Percentiles rank a stretch among this genome's conserved stretches.
phyloP scores from a whole-genome alignment of 208 protist genomes.

The Trypanosoma avium region DNA sequence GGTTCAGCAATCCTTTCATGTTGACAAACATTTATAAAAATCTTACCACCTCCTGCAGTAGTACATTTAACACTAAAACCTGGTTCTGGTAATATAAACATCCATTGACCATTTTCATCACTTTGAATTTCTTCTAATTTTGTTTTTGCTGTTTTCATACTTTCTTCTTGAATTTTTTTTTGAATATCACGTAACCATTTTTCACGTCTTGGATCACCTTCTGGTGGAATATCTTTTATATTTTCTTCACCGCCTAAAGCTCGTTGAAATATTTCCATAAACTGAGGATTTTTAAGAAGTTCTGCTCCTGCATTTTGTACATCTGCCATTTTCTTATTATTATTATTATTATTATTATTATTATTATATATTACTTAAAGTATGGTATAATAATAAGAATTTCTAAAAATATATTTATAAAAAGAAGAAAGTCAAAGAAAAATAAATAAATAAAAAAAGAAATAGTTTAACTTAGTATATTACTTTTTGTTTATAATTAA shows the following conservation, averaged over 20 bases:
- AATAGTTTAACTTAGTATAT: no score
- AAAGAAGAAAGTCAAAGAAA: no score
- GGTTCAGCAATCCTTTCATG: slow-evolving; percentile 86
- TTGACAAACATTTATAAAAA: slow-evolving; percentile 91
- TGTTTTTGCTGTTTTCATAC: slow-evolving; percentile 50
- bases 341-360: slow-evolving; percentile 4
- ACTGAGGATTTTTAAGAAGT: slow-evolving; percentile 76
- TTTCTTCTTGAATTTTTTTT: slow-evolving; percentile 59
- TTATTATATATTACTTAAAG: slow-evolving; percentile 16
- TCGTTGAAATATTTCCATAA: slow-evolving; percentile 78
- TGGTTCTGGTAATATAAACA: slow-evolving; percentile 78
- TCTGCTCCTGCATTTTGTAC: slow-evolving; percentile 38
- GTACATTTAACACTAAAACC: slow-evolving; percentile 89
- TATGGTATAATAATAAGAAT: no score
- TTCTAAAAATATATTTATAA: no score
- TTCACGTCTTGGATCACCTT: slow-evolving; percentile 67
- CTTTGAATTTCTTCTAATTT: slow-evolving; percentile 83
- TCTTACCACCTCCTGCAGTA: slow-evolving; percentile 58
- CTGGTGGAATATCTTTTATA: slow-evolving; percentile 67
- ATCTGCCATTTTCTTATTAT: slow-evolving; percentile 16
- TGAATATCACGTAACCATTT: slow-evolving; percentile 77
- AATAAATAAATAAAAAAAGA: no score
- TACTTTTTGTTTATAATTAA: background rate
- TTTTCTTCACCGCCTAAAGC: slow-evolving; percentile 46
- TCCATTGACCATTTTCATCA: slow-evolving; percentile 89